Percentiles rank a stretch among this genome's conserved stretches.
Evolutionary conservation across 2,329 filamentous ascomycete genomes (phyloP).

Genomic region (Colletotrichum tofieldiae): DNA sequence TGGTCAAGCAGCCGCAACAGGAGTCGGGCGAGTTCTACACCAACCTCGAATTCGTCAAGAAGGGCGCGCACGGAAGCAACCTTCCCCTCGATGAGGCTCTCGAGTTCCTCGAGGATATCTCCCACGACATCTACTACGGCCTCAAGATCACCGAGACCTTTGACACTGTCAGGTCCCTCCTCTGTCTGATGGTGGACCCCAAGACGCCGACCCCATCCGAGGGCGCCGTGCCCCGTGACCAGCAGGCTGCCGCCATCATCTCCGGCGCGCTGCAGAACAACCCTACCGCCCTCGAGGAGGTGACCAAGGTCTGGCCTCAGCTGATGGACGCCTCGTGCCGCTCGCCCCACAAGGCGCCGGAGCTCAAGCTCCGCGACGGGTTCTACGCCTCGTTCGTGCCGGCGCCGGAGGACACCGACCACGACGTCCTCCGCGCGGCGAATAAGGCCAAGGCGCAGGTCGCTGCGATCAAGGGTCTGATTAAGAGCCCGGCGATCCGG

Average conservation of each 20-base stretch:
- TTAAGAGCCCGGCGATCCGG: conserved; percentile 69
- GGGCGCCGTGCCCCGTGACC: conserved; percentile 57
- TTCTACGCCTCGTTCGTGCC: conserved; percentile 61
- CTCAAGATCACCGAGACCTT: conserved; percentile 72
- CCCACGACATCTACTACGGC: conserved; percentile 80
- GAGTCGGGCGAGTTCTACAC: conserved; percentile 49
- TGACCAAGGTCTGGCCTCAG: conserved; percentile 64
- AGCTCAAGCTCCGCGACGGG: conserved; percentile 52
- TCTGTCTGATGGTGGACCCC: conserved; percentile 66
- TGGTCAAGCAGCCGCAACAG: conserved; percentile 67
- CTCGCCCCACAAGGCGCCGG: conserved; percentile 19
- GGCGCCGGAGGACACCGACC: conserved; percentile 17
- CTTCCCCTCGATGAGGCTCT: conserved; percentile 66
- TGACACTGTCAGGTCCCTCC: conserved; percentile 67
- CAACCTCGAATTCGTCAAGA: conserved; percentile 44
- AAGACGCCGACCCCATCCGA: conserved; percentile 46
- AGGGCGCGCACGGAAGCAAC: conserved; percentile 46
- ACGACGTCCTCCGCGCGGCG: conserved; percentile 42
- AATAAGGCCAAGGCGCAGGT: conserved; percentile 58
- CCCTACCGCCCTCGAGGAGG: conserved; percentile 69
- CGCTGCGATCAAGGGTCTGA: conserved; percentile 68
- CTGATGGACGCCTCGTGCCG: conserved; percentile 59
- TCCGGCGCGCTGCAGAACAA: conserved; percentile 76
- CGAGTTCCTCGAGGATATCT: conserved; percentile 72
- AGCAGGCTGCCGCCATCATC: conserved; percentile 71